Percentiles rank a stretch among this genome's conserved stretches.
These are phyloP conservation scores for Ogataea ganodermae DNA, from an alignment of 805 yeast genomes.

Conservation along the genomic window DNA sequence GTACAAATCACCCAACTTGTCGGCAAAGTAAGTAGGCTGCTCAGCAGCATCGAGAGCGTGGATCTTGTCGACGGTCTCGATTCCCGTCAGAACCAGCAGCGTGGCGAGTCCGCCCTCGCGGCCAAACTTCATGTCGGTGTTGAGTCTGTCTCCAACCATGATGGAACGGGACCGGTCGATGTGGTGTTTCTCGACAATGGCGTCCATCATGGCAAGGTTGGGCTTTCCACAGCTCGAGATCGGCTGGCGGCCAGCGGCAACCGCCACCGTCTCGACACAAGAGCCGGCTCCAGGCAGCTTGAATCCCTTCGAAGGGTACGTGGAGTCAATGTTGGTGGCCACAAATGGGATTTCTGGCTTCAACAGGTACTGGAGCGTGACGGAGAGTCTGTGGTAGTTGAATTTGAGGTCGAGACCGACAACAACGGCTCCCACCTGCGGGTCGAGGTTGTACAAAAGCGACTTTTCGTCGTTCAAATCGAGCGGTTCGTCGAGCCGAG, in stretches of 20 bases:
- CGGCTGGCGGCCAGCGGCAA: slow-evolving; percentile 79
- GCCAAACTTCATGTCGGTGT: slow-evolving; percentile 95
- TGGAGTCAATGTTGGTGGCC: slow-evolving; percentile 94
- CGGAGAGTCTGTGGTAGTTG: slow-evolving; percentile 80
- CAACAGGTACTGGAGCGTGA: slow-evolving; percentile 77
- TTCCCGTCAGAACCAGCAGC: slow-evolving; percentile 86
- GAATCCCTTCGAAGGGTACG: slow-evolving; percentile 86
- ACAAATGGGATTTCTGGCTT: slow-evolving; percentile 69
- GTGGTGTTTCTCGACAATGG: slow-evolving; percentile 68
- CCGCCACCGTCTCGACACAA: slow-evolving; percentile 73
- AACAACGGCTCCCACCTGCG: slow-evolving; percentile 80
- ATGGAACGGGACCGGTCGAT: slow-evolving; percentile 63
- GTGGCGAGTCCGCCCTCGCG: slow-evolving; percentile 85
- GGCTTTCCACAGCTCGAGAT: slow-evolving; percentile 90
- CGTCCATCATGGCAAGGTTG: slow-evolving; percentile 82
- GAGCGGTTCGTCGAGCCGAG: slow-evolving; percentile 53
- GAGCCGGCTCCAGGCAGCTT: slow-evolving; percentile 96
- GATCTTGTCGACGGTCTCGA: slow-evolving; percentile 73
- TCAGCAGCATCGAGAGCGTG: slow-evolving; percentile 39
- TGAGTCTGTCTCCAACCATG: slow-evolving; percentile 94
- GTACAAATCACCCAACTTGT: slow-evolving; percentile 74
- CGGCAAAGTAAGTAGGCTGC: slow-evolving; percentile 69
- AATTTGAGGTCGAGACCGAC: slow-evolving; percentile 80
- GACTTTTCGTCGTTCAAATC: slow-evolving; percentile 59
- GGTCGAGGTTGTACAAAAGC: slow-evolving; percentile 61